Evolutionary conservation across 2,329 filamentous ascomycete species (phyloP), one percentile per base, ranked within the genome.

Genomic region (Claviceps pusilla): DNA sequence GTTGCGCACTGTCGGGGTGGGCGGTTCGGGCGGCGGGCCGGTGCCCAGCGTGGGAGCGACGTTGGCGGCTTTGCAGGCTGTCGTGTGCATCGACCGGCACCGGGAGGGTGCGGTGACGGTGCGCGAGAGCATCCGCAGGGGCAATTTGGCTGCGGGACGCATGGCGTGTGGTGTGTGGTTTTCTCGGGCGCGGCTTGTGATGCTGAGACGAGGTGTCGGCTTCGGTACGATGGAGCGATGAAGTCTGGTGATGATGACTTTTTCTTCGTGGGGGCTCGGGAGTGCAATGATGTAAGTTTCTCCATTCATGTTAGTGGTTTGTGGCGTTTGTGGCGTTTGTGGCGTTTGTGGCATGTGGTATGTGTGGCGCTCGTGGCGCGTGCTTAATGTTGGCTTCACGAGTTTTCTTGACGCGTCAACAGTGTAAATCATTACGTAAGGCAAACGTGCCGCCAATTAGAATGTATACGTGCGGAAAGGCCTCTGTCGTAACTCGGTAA

Each of bases 1-100:
- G 52, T 69, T 67, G 57, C 66, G 69, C 42, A 68, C 67, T 41
- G 64, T 62, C 11, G 78, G 74, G 29, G 68, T 61, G 1, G 81
- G 80, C 1, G 79, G 70, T 55, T 73, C 69, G 3, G 81, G 80
- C 7, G 81, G 80, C 53, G 81, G 80, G 1, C 80, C 80, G 39
- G 76, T 72, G 57, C 76, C 76, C 58, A 78, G 72, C 58, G 79
- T 69, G 47, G 78, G 73, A 33, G 71, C 71, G 56, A 79, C 76
- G 58, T 73, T 70, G 50, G 76, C 76, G 28, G 70, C 59, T 54
- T 67, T 64, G 51, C 60, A 58, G 55, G 61, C 57, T 47, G 65
- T 65, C 51, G 64, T 61, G 57, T 68, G 69, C 56, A 73, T 59
- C 4, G 66, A 56, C 11, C 66, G 63, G 54, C 59, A 41, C 42